Conservation (phyloP, 2,329 filamentous ascomycete genomes). For the Fonsecaea monophora region DNA sequence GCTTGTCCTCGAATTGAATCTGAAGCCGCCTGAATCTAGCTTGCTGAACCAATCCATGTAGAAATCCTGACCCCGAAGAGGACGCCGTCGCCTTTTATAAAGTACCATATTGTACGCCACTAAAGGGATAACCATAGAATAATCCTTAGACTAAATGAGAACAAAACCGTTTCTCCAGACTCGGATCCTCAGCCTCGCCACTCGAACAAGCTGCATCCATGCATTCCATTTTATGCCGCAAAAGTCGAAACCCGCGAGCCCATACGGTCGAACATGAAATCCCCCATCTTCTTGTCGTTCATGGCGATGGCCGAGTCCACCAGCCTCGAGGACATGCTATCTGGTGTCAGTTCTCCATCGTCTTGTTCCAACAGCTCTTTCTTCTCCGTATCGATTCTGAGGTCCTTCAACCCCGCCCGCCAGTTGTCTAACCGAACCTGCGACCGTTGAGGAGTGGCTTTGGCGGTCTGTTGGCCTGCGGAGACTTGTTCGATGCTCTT, state of each 20-base stretch:
- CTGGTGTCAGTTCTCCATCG: slow-evolving; percentile 54
- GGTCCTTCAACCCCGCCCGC: slow-evolving; percentile 45
- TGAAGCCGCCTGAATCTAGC: too few relatives aligned
- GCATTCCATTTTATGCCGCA: slow-evolving; percentile 24
- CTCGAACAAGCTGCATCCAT: not conserved
- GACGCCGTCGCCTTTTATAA: too few relatives aligned
- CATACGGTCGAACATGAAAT: slow-evolving; percentile 54
- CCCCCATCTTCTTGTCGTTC: slow-evolving; percentile 50
- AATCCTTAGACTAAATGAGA: too few relatives aligned
- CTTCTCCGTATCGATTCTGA: slow-evolving; percentile 54
- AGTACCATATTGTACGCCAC: too few relatives aligned
- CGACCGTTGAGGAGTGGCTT: slow-evolving; percentile 26
- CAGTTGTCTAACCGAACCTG: slow-evolving; percentile 32
- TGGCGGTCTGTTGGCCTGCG: slow-evolving; percentile 46
- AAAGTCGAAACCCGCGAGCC: slow-evolving; percentile 46
- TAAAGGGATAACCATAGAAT: too few relatives aligned
- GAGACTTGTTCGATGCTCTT: slow-evolving; percentile 72
- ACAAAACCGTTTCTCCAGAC: too few relatives aligned
- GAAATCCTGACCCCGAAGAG: too few relatives aligned
- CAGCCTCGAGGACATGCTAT: slow-evolving; percentile 57
- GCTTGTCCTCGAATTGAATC: too few relatives aligned
- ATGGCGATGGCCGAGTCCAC: slow-evolving; percentile 54
- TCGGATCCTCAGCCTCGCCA: too few relatives aligned
- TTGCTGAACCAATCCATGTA: too few relatives aligned
- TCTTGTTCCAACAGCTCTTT: slow-evolving; percentile 47